Base-by-base conservation (phyloP, 2,329 filamentous ascomycete genomes). In the Dactylellina sp. region DNA sequence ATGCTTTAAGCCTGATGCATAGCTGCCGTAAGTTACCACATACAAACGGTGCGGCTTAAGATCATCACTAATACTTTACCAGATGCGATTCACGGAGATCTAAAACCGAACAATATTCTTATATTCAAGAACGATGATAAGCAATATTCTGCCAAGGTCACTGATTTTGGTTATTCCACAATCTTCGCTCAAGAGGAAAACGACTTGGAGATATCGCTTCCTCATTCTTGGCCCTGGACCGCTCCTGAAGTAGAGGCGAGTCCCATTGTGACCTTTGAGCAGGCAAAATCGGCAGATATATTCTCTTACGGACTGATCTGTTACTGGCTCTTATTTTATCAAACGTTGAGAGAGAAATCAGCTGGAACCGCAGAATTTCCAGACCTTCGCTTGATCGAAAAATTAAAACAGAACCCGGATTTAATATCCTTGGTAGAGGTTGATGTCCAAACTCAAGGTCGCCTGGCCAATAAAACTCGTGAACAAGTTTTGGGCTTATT, bases 81-180 rank as follows among this genome's bases (percentile, higher is more conserved):
- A 57, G 53, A 57, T 57, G 22, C 20, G 3, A 44, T 57, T 14
- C 53, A 57, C 14, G 53, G 53, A 1, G 53, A 57, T 20, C 18
- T 57, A 9, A 57, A 57, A 44, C 53, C 53, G 20, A 40, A 57
- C n/a, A 57, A 57, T 25, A 32, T 57, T 24, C 22, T 57, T 1
- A 57, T 57, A 2, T 57, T 44, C 53, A 16, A 57, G 24, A 40
- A 57, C 20, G 37, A 44, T 9, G 9, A 57, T 18, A 4, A 14
- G 18, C 18, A 28, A 28, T 57, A 24, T 20, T 44, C 20, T 1
- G 53, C 53, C 11, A 44, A 57, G n/a, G 53, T 57, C 18, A 57
- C 53, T 1, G 53, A 57, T 14, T 57, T 57, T 28, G 53, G 53
- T 11, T 57, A 16, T 35, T 57, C 53, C 11, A 25, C 53, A 3